phyloP scores from a whole-genome alignment of 1,284 basidiomycete genomes.

The Ganoderma boninense region DNA sequence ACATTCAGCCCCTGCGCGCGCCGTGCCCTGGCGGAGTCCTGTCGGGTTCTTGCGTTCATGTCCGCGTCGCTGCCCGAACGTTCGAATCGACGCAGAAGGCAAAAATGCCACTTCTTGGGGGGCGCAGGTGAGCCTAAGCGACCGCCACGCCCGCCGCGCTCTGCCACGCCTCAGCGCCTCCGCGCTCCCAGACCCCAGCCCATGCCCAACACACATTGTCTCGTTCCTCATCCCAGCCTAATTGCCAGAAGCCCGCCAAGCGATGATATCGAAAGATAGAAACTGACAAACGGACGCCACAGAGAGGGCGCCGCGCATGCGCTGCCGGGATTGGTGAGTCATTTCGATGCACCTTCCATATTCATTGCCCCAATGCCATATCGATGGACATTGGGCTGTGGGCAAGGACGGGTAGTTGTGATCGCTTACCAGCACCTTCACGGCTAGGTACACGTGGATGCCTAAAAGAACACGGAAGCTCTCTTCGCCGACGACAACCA shows the following conservation, averaged over 20 bases:
- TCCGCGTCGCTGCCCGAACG: slow-evolving; percentile 23
- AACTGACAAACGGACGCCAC: neutral
- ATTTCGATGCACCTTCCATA: neutral
- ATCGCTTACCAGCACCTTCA: neutral
- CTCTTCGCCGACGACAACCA: neutral
- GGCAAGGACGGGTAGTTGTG: neutral
- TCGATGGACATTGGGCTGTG: slow-evolving; percentile 4
- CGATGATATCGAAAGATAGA: neutral
- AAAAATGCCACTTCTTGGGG: slow-evolving; percentile 12
- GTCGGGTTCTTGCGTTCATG: slow-evolving; percentile 31
- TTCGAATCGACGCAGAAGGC: slow-evolving; percentile 15
- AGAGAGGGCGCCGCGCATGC: neutral
- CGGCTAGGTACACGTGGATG: neutral
- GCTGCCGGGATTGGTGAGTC: neutral
- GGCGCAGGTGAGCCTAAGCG: slow-evolving; percentile 16
- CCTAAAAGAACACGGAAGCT: neutral
- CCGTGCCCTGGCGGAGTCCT: slow-evolving; percentile 13
- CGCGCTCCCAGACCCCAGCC: slow-evolving; percentile 26
- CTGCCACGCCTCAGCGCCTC: slow-evolving; percentile 15
- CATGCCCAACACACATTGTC: slow-evolving; percentile 21
- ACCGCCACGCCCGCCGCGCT: slow-evolving; percentile 19
- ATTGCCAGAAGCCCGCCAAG: neutral
- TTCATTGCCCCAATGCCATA: neutral
- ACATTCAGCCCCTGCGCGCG: slow-evolving; percentile 23
- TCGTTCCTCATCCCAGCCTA: neutral